Conservation (phyloP, 768 basidiomycete genomes). For the Nidularia pulvinata region DNA sequence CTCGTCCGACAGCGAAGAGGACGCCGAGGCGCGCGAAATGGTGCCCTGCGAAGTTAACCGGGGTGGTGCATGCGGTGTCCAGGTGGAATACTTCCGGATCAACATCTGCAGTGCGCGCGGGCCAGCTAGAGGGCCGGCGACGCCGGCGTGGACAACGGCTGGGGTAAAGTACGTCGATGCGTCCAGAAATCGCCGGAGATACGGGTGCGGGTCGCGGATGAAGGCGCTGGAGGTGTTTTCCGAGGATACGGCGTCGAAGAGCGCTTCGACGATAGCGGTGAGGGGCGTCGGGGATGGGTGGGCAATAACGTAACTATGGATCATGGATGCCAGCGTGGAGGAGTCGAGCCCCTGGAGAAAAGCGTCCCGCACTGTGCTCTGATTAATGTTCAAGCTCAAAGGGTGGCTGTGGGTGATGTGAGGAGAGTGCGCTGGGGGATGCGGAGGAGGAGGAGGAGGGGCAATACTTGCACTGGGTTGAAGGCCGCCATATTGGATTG, state of each 20-base stretch:
- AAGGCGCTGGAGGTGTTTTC: constrained; percentile 27
- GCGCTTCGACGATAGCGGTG: constrained; percentile 45
- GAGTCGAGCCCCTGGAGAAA: constrained; percentile 48
- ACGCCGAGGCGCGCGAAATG: background rate
- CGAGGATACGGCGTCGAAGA: constrained; percentile 52
- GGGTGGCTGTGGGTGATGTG: constrained; percentile 12
- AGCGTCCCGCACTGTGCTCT: constrained; percentile 39
- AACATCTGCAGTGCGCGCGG: constrained; percentile 58
- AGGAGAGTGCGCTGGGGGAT: constrained; percentile 13
- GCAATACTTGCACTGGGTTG: constrained; percentile 24
- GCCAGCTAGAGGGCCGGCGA: constrained; percentile 54
- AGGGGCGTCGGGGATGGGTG: constrained; percentile 52
- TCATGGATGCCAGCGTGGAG: constrained; percentile 49
- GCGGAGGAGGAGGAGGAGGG: constrained; percentile 18
- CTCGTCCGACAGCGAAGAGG: constrained; percentile 48
- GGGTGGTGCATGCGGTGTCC: constrained; percentile 34
- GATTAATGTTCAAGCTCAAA: constrained; percentile 23
- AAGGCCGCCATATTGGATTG: constrained; percentile 40
- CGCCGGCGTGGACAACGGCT: constrained; percentile 50
- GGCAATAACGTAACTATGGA: constrained; percentile 45
- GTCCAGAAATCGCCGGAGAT: constrained; percentile 52
- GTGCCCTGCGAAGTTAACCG: constrained; percentile 9
- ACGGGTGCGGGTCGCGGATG: constrained; percentile 33
- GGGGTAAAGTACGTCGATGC: constrained; percentile 50
- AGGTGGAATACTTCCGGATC: constrained; percentile 55